Evolutionary conservation across 2,329 filamentous ascomycete genomes (phyloP).

Genomic region (Curvularia hawaiiensis): DNA sequence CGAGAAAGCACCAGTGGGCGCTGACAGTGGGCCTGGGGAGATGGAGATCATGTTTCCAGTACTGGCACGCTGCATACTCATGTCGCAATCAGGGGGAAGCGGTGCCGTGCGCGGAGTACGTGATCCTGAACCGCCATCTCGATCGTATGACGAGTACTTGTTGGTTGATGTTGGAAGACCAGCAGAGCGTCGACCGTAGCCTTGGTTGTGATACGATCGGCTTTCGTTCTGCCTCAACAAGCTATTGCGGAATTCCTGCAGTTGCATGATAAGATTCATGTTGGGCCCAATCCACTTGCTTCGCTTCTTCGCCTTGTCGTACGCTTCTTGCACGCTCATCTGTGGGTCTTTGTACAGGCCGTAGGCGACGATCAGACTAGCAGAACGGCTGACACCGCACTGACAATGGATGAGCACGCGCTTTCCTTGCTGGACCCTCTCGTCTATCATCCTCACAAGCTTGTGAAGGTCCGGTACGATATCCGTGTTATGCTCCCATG

Average conservation of each 20-base stretch:
- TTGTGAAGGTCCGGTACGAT: constrained; percentile 77
- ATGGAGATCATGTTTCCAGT: constrained; percentile 49
- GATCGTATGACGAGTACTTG: constrained; percentile 42
- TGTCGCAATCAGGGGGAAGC: constrained; percentile 55
- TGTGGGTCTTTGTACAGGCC: constrained; percentile 79
- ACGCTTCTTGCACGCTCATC: constrained; percentile 80
- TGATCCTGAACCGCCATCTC: constrained; percentile 36
- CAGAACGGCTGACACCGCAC: constrained; percentile 83
- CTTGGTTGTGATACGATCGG: constrained; percentile 38
- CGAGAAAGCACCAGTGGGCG: constrained; percentile 45
- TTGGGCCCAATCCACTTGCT: constrained; percentile 90
- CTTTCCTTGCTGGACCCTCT: constrained; percentile 73
- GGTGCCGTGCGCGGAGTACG: constrained; percentile 47
- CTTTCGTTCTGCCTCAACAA: constrained; percentile 47
- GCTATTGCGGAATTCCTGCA: constrained; percentile 74
- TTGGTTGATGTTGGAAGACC: constrained; percentile 38
- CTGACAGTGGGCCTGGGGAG: constrained; percentile 50
- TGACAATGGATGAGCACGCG: constrained; percentile 84
- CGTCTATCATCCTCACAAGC: constrained; percentile 77
- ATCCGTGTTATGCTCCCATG: constrained; percentile 88
- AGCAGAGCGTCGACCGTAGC: constrained; percentile 41
- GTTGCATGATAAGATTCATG: constrained; percentile 89
- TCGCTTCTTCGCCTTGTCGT: constrained; percentile 78
- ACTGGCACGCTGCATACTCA: constrained; percentile 50
- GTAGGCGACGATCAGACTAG: constrained; percentile 85